A percentile compares a stretch with the other conserved stretches of the same genome.
These are phyloP conservation scores for Xerocomus potaroensis DNA, from an alignment of 768 basidiomycete species.

Conservation along the genomic window DNA sequence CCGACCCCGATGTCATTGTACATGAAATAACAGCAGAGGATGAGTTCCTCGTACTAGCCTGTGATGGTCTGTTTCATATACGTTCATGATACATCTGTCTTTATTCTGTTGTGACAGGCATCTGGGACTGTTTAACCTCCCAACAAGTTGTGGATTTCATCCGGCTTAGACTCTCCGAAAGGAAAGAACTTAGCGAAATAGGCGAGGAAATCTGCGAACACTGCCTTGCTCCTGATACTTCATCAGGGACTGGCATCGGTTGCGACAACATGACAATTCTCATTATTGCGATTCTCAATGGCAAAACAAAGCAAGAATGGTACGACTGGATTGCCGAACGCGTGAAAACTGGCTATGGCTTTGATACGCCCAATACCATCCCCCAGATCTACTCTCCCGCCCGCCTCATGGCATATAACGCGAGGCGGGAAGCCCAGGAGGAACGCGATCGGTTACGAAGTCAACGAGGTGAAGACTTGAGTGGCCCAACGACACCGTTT, in stretches of 20 bases:
- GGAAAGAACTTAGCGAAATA: constrained; percentile 76
- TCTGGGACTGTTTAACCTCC: constrained; percentile 95
- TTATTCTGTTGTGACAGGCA: constrained; percentile 51
- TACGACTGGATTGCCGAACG: constrained; percentile 83
- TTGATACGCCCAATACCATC: constrained; percentile 66
- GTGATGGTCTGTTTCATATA: constrained; percentile 69
- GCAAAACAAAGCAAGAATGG: constrained; percentile 90
- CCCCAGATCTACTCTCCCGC: constrained; percentile 73
- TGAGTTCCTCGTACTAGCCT: constrained; percentile 95
- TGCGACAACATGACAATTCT: constrained; percentile 99
- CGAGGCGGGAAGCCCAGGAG: constrained; percentile 55
- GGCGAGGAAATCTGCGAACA: constrained; percentile 87
- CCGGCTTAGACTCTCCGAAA: constrained; percentile 74
- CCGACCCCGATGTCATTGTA: constrained; percentile 84
- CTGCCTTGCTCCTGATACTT: constrained; percentile 91
- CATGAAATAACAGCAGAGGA: constrained; percentile 86
- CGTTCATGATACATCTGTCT: constrained; percentile 1
- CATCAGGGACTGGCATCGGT: constrained; percentile 87
- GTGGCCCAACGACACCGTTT: constrained; percentile 23
- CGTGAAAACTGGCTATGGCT: constrained; percentile 71
- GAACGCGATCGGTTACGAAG: constrained; percentile 39
- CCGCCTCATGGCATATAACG: constrained; percentile 59
- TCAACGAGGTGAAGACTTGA: constrained; percentile 34
- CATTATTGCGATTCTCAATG: constrained; percentile 82
- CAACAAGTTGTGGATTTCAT: constrained; percentile 92